Percentiles rank a stretch among this genome's conserved stretches.
Evolutionary conservation across 2,329 filamentous ascomycete species (phyloP).

Genomic region (Elsinoe arachidis): DNA sequence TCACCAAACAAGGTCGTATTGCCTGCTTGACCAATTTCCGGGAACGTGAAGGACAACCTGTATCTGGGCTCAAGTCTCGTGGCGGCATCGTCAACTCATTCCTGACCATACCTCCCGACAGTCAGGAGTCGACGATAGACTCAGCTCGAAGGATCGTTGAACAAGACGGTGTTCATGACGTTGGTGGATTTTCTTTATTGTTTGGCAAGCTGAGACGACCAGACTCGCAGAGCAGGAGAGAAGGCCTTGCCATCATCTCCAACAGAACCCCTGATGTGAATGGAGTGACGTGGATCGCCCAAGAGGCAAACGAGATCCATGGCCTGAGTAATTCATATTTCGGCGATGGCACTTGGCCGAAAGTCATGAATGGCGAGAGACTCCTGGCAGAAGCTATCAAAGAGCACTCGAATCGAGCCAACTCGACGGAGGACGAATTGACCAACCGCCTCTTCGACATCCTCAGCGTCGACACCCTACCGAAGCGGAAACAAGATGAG

Average conservation of each 20-base stretch:
- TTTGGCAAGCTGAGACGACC: slow-evolving; percentile 42
- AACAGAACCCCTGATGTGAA: slow-evolving; percentile 49
- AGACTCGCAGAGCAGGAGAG: slow-evolving; percentile 30
- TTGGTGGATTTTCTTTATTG: slow-evolving; percentile 55
- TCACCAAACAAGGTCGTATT: slow-evolving; percentile 52
- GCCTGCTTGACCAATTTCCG: slow-evolving; percentile 58
- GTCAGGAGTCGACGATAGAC: slow-evolving; percentile 36
- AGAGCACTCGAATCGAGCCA: slow-evolving; percentile 31
- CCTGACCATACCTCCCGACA: slow-evolving; percentile 38
- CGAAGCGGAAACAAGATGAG: slow-evolving; percentile 40
- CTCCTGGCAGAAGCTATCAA: slow-evolving; percentile 43
- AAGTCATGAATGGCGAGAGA: slow-evolving; percentile 50
- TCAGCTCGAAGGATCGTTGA: slow-evolving; percentile 49
- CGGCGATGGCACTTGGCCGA: slow-evolving; percentile 52
- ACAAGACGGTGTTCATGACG: slow-evolving; percentile 45
- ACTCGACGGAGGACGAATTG: slow-evolving; percentile 41
- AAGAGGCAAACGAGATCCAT: slow-evolving; percentile 42
- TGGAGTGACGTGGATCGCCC: slow-evolving; percentile 44
- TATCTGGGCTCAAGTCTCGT: slow-evolving; percentile 42
- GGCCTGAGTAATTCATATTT: slow-evolving; percentile 55
- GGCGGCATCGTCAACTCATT: slow-evolving; percentile 54
- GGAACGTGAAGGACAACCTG: slow-evolving; percentile 35
- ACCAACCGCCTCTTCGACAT: slow-evolving; percentile 45
- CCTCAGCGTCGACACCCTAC: slow-evolving; percentile 48
- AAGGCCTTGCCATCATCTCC: slow-evolving; percentile 49